A percentile compares a stretch with the other conserved stretches of the same genome.
phyloP scores from a whole-genome alignment of 441 rosid species.

The Daphne laureola region DNA sequence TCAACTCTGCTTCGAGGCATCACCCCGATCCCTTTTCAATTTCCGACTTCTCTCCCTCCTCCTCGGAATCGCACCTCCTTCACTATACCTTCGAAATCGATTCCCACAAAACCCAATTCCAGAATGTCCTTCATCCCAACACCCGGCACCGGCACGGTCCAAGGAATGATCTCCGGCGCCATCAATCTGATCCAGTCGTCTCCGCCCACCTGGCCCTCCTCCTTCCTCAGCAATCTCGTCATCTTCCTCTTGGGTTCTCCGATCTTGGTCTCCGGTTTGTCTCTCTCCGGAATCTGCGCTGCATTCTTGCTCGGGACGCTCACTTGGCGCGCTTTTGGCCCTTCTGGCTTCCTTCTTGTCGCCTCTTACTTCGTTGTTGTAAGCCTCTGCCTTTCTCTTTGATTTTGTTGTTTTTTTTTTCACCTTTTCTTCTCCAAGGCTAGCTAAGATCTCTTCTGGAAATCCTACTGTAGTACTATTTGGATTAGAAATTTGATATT shows the following conservation, averaged over 20 bases:
- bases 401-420: background rate
- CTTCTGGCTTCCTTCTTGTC: conserved; percentile 80
- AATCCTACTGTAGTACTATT: too few species aligned
- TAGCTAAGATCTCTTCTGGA: too few species aligned
- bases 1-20: conserved; percentile 24
- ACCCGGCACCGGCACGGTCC: conserved; percentile 25
- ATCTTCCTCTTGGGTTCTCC: conserved; percentile 72
- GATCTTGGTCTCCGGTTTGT: conserved; percentile 70
- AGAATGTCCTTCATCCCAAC: conserved; percentile 15
- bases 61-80: conserved; percentile 8
- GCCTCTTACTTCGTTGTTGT: conserved; percentile 78
- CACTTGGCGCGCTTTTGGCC: conserved; percentile 90
- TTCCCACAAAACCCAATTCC: conserved; percentile 7
- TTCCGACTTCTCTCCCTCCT: conserved; percentile 12
- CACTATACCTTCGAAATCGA: conserved; percentile 1
- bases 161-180: conserved; percentile 43
- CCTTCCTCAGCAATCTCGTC: conserved; percentile 57
- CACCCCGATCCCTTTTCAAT: conserved; percentile 12
- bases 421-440: too few species aligned
- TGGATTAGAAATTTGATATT: too few species aligned
- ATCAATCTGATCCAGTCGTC: conserved; percentile 47
- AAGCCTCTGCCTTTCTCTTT: conserved; percentile 21
- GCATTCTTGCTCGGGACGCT: conserved; percentile 83
- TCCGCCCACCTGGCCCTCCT: conserved; percentile 71
- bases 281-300: conserved; percentile 61